Conservation (phyloP, 371 early-diverging fungal genomes). For the Mucor velutinosus region DNA sequence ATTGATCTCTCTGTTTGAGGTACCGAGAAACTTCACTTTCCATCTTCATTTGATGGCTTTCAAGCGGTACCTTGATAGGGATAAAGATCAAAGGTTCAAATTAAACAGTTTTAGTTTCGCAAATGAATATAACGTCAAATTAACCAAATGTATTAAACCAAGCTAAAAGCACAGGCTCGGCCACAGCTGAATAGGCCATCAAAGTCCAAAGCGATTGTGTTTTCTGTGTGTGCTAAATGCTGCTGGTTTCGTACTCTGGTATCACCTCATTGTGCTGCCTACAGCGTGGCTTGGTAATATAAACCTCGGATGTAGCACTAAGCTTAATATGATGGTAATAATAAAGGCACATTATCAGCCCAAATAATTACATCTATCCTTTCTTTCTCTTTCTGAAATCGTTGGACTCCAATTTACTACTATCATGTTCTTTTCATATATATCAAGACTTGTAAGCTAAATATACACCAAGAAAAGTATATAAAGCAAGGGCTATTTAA, state of each 20-base stretch:
- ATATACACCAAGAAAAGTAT: background rate
- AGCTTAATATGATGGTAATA: background rate
- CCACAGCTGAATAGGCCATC: too few species aligned
- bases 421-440: conserved; percentile 4
- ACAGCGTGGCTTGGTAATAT: background rate
- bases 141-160: too few species aligned
- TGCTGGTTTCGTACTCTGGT: background rate
- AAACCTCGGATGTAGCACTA: background rate
- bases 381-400: background rate
- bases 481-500: background rate
- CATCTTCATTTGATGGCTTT: too few species aligned
- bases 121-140: too few species aligned
- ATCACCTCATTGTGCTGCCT: background rate
- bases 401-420: background rate
- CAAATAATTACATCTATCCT: background rate
- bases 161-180: too few species aligned
- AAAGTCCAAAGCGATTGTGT: too few species aligned
- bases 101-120: too few species aligned
- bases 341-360: background rate
- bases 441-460: background rate
- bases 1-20: too few species aligned
- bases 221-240: background rate
- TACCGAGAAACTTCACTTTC: too few species aligned
- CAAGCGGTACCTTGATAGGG: too few species aligned
- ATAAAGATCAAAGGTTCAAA: too few species aligned